phyloP scores from a whole-genome alignment of 2,329 filamentous ascomycete species.

The Penicillium sp. region DNA sequence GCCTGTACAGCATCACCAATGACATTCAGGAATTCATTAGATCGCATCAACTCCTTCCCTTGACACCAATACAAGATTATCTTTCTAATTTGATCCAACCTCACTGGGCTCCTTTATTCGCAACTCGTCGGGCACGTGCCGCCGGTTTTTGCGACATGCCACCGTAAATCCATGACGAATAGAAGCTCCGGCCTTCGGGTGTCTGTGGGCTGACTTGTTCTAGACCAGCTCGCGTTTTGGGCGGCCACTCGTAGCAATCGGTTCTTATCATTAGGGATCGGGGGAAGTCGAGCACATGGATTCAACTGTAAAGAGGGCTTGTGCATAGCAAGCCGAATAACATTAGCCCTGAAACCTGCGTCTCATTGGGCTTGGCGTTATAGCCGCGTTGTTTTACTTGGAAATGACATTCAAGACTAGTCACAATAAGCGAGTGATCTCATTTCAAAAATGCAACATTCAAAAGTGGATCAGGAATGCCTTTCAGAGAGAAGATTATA shows the following conservation, averaged over 20 bases:
- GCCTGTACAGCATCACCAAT: background rate
- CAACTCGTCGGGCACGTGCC: background rate
- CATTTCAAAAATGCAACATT: background rate
- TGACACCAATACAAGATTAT: background rate
- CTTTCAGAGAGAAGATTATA: conserved; percentile 50
- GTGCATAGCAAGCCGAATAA: background rate
- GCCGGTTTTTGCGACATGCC: background rate
- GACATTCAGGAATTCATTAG: background rate
- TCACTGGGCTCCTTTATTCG: background rate
- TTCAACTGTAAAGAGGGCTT: background rate
- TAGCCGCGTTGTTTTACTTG: background rate
- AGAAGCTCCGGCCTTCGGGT: background rate
- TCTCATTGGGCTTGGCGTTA: background rate
- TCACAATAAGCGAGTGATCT: background rate
- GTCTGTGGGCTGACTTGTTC: background rate
- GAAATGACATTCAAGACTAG: background rate
- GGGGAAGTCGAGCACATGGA: background rate
- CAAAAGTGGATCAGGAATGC: background rate
- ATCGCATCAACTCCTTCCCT: background rate
- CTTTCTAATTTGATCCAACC: background rate
- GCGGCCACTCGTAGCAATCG: background rate
- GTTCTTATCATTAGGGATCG: background rate
- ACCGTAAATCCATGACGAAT: background rate
- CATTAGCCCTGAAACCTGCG: background rate
- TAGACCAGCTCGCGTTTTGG: background rate